A percentile compares a stretch with the other conserved stretches of the same genome.
Evolutionary conservation across 805 yeast genomes (phyloP).

Genomic region (Naumovozyma baii): DNA sequence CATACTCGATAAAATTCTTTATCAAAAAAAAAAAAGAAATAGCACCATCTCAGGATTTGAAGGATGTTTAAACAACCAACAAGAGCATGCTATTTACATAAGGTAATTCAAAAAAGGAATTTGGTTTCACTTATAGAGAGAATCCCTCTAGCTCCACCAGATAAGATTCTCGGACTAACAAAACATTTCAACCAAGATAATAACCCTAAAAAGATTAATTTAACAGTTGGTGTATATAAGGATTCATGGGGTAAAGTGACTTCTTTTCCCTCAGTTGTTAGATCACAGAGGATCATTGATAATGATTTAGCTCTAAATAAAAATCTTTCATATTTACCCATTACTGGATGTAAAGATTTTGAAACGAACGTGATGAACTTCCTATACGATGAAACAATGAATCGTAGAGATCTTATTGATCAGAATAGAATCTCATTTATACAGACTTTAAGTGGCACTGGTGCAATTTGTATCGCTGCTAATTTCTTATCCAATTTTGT

Average conservation of each 20-base stretch:
- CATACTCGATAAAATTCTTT: too few species aligned
- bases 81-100: too few species aligned
- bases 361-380: slow-evolving; percentile 58
- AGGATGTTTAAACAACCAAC: too few species aligned
- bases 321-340: slow-evolving; percentile 38
- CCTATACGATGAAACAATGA: slow-evolving; percentile 53
- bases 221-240: slow-evolving; percentile 65
- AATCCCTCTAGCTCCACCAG: slow-evolving; percentile 63
- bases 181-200: slow-evolving; percentile 63
- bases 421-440: slow-evolving; percentile 66
- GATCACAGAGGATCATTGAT: slow-evolving; percentile 26
- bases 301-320: slow-evolving; percentile 55
- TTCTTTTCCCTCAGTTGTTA: slow-evolving; percentile 25
- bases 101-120: neutral
- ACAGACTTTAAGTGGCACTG: slow-evolving; percentile 92
- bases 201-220: slow-evolving; percentile 45
- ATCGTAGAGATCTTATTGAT: slow-evolving; percentile 37
- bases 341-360: slow-evolving; percentile 66
- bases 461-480: slow-evolving; percentile 79
- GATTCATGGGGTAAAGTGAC: slow-evolving; percentile 58
- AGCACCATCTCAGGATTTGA: too few species aligned
- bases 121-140: slow-evolving; percentile 5
- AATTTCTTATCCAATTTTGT: slow-evolving; percentile 55
- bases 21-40: too few species aligned
- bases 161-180: slow-evolving; percentile 73